These are phyloP conservation scores for Cladophialophora immunda DNA, from an alignment of 2,329 filamentous ascomycete genomes.

Conservation along the genomic window DNA sequence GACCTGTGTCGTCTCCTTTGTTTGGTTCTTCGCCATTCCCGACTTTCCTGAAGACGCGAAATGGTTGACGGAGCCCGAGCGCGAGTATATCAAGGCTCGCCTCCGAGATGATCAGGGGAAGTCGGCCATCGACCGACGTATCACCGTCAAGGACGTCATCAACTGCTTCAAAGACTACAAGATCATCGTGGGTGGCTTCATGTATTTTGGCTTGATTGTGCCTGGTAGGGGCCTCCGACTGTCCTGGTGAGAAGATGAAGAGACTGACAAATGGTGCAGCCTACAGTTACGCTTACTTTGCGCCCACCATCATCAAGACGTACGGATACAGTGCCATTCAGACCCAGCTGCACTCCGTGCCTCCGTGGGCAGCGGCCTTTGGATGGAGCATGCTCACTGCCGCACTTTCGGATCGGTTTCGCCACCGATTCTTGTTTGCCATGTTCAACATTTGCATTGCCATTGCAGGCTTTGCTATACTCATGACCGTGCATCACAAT, in stretches of 20 bases:
- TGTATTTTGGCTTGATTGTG: conserved; percentile 83
- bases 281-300: conserved; percentile 74
- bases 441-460: conserved; percentile 43
- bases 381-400: conserved; percentile 46
- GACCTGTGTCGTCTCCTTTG: conserved; percentile 68
- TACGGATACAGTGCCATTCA: conserved; percentile 67
- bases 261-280: conserved; percentile 22
- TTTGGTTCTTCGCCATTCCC: conserved; percentile 75
- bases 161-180: conserved; percentile 76
- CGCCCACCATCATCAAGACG: conserved; percentile 73
- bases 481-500: conserved; percentile 42
- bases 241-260: neutral
- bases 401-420: conserved; percentile 41
- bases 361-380: conserved; percentile 50
- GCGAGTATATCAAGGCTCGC: conserved; percentile 70
- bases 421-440: conserved; percentile 46
- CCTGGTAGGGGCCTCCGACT: conserved; percentile 50
- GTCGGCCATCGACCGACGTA: conserved; percentile 69
- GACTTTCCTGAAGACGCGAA: conserved; percentile 78
- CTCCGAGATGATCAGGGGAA: conserved; percentile 74
- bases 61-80: conserved; percentile 77
- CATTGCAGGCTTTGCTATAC: conserved; percentile 45
- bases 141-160: conserved; percentile 67
- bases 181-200: conserved; percentile 76
- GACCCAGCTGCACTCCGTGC: conserved; percentile 64